Percentiles rank a stretch among this genome's conserved stretches.
Evolutionary conservation across 495 filamentous ascomycete genomes (phyloP).

Genomic region (Trichoderma parareesei): DNA sequence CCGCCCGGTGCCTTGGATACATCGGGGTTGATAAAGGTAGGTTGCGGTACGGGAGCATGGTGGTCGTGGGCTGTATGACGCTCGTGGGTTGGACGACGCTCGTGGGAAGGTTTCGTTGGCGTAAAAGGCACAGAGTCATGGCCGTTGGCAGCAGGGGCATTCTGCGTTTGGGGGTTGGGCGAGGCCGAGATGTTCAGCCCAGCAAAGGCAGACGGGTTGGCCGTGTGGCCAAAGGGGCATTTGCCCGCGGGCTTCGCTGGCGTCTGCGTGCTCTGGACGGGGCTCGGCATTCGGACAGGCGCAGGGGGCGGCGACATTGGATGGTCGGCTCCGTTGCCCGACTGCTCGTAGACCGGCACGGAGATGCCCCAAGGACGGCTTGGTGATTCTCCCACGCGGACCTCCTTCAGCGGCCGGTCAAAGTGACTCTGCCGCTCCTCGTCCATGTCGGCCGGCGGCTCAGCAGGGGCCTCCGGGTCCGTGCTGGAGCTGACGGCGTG

Average conservation of each 20-base stretch:
- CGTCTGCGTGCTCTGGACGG: slow-evolving; percentile 17
- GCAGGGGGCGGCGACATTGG: slow-evolving; percentile 36
- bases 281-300: slow-evolving; percentile 28
- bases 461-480: slow-evolving; percentile 23
- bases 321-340: slow-evolving; percentile 20
- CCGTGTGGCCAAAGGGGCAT: slow-evolving; percentile 42
- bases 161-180: not conserved
- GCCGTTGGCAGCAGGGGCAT: not conserved
- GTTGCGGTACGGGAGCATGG: slow-evolving; percentile 17
- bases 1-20: slow-evolving; percentile 17
- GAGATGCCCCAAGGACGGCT: slow-evolving; percentile 86
- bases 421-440: slow-evolving; percentile 53
- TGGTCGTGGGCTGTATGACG: slow-evolving; percentile 2
- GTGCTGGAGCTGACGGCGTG: slow-evolving; percentile 49
- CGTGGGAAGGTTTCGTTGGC: slow-evolving; percentile 1
- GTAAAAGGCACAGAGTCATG: not conserved
- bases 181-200: not conserved
- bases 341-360: slow-evolving; percentile 50
- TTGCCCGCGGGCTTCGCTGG: slow-evolving; percentile 23
- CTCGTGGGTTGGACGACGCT: slow-evolving; percentile 8
- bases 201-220: slow-evolving; percentile 17
- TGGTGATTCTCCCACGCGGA: slow-evolving; percentile 81
- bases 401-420: slow-evolving; percentile 71
- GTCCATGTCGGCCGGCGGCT: slow-evolving; percentile 31
- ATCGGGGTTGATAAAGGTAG: slow-evolving; percentile 32